phyloP scores from a whole-genome alignment of 2,329 filamentous ascomycete species.

The Colletotrichum plurivorum region DNA sequence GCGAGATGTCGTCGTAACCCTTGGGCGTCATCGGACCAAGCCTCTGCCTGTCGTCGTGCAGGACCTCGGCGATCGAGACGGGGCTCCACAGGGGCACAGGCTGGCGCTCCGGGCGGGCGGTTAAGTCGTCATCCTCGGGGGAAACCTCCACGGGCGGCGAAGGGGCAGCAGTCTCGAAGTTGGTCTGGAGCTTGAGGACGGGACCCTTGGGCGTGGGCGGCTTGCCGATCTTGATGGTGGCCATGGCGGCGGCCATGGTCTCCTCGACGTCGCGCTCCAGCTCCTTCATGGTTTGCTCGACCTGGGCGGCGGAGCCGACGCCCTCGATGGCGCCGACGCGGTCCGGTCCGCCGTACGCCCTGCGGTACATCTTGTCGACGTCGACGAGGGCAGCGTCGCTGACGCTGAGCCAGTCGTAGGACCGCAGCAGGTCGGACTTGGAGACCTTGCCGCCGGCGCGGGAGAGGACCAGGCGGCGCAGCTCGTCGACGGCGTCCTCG shows the following conservation, averaged over 20 bases:
- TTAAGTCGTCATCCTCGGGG: constrained; percentile 52
- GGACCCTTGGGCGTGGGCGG: constrained; percentile 44
- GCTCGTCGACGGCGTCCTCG: constrained; percentile 74
- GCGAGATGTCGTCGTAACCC: constrained; percentile 73
- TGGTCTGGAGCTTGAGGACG: constrained; percentile 60
- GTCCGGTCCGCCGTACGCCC: constrained; percentile 67
- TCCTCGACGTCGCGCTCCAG: constrained; percentile 26
- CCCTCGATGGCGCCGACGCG: constrained; percentile 62
- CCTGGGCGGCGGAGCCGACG: constrained; percentile 47
- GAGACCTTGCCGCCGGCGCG: constrained; percentile 64
- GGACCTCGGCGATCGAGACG: constrained; percentile 61
- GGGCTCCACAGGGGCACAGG: constrained; percentile 48
- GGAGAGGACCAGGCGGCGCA: constrained; percentile 71
- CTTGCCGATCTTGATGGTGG: constrained; percentile 32
- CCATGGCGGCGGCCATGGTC: constrained; percentile 26
- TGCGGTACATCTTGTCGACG: constrained; percentile 69
- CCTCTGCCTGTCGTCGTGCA: constrained; percentile 49
- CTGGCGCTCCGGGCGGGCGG: constrained; percentile 52
- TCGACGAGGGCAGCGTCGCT: constrained; percentile 65
- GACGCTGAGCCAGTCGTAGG: constrained; percentile 71
- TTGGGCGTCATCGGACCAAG: constrained; percentile 70
- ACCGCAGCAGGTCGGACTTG: constrained; percentile 65
- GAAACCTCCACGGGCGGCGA: constrained; percentile 40
- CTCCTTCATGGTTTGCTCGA: constrained; percentile 30
- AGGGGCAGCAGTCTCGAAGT: constrained; percentile 49